Base-by-base conservation (phyloP, 306 rosid genomes). In the Ziziphus jujuba region DNA sequence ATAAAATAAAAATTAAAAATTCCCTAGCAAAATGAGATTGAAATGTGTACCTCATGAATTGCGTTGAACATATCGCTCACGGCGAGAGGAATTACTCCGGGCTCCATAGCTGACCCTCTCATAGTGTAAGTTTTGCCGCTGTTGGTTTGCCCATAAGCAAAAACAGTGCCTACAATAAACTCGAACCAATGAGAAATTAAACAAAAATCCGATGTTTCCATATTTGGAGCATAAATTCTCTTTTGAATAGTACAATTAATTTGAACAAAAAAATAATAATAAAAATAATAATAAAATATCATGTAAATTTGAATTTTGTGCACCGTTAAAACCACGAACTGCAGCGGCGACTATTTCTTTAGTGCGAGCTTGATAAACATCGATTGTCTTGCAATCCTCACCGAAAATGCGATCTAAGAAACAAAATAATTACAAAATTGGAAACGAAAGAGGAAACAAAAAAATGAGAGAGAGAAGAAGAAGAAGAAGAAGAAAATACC, bases 101-200 rank as follows among this genome's bases (percentile, higher is more conserved):
- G 93, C 66, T 93, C 95, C 16, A 61, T 65, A 51, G 76, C 77
- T 2, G 90, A 83, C 52, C 98, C 98, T 48, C 96, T 85, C 92
- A 93, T 93, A 0, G 97, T 93, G 63, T 90, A 75, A 31, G 98
- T 93, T 81, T 93, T 93, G 35, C 98, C 97, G 65, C 98, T 93
- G 54, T 93, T 93, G 4, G 98, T 93, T 78, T 93, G 98, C 49
- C 97, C 98, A 35, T 93, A 93, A 54, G 98, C 98, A 57, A 93
- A 93, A 47, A 93, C 96, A 55, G 97, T 93, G 15, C 98, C 98
- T 93, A 64, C 67, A 62, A 34, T 66, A 47, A 62, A 50, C 51
- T 67, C 72, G 40, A 57, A 12, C 33, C 9, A 4, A 0, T 7
- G 6, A 34, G 2, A 33, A 2, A 17, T 44, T 13, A 34, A 49